Evolutionary conservation across 2,329 filamentous ascomycete genomes (phyloP), one percentile per base, ranked within the genome.

Genomic region (Scedosporium aurantiacum): DNA sequence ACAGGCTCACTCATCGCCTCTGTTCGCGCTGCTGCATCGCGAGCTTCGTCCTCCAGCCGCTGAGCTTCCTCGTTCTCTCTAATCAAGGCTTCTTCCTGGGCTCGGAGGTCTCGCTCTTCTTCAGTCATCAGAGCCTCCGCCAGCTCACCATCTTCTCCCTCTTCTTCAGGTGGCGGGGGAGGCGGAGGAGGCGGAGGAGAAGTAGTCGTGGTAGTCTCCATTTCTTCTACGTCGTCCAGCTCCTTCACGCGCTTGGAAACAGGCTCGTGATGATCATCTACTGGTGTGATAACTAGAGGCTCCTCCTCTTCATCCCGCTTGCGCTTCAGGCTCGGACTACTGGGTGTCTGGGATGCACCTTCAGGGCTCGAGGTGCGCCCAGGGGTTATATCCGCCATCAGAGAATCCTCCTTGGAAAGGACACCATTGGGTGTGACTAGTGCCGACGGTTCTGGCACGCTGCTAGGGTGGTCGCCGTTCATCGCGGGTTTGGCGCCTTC

Each of bases 31-130:
- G 25, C 47, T 1, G 47, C 47, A 21, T 52, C 47, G n/a, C 47
- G n/a, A 21, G 74, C 76, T 63, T 79, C 78, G 58, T 80, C 79
- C 61, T 80, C 79, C 23, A 81, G 70, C 62, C 79, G 71, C 65
- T 82, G 75, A 1, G 79, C 79, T 66, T 82, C 81, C 66, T 82
- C 81, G 63, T 82, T 81, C 70, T 82, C 80, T 50, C 75, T 73
- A 68, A 79, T 70, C 14, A 82, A 69, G 27, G 74, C 79, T 66
- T 78, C 75, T 65, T 81, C 79, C 68, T 82, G 79, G 64, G 80
- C 77, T 55, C 73, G 74, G 63, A 81, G 74, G 28, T 72, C 74
- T 60, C 72, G 70, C 63, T 78, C 74, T 64, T 79, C 77, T 32
- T 76, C 78, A 5, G 70, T 72, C 58, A 74, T 67, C 16, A 67